Conservation (phyloP, 2,329 filamentous ascomycete genomes). For the Rachicladosporium sp. region DNA sequence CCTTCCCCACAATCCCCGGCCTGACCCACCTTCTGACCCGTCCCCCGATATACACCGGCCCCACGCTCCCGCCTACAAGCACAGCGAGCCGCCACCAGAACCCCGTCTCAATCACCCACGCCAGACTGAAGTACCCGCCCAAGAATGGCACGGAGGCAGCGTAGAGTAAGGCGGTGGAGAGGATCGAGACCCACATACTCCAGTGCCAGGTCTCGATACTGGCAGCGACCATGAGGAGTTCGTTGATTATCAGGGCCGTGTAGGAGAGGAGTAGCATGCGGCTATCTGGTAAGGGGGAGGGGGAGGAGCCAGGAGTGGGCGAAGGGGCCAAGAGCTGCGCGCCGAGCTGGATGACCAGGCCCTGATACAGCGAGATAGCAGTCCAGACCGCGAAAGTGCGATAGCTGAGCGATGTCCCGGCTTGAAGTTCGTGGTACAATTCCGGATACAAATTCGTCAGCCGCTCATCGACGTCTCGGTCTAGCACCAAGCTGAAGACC, state of each 20-base stretch:
- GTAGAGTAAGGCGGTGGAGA: conserved; percentile 71
- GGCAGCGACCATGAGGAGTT: conserved; percentile 92
- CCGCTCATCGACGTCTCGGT: conserved; percentile 88
- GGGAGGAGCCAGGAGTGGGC: conserved; percentile 32
- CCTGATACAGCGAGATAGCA: conserved; percentile 87
- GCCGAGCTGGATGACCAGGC: conserved; percentile 87
- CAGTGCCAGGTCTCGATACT: conserved; percentile 96
- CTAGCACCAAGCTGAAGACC: conserved; percentile 84
- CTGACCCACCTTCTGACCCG: conserved; percentile 72
- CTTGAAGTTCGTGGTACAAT: conserved; percentile 92
- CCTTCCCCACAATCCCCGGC: conserved; percentile 90
- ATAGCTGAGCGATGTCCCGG: conserved; percentile 75
- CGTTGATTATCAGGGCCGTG: conserved; percentile 83
- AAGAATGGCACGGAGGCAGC: conserved; percentile 75
- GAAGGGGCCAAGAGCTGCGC: conserved; percentile 74
- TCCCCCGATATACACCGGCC: conserved; percentile 82
- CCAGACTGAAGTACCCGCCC: conserved; percentile 77
- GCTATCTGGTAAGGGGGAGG: conserved; percentile 7
- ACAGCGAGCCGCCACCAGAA: conserved; percentile 82
- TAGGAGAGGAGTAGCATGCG: conserved; percentile 83
- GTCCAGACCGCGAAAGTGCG: conserved; percentile 97
- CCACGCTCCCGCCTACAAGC: conserved; percentile 65
- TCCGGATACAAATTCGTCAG: conserved; percentile 93
- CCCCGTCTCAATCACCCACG: conserved; percentile 62
- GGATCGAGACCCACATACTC: conserved; percentile 72